Base-by-base conservation (phyloP, 164 flowering plant species). In the Euptelea pleiosperma region DNA sequence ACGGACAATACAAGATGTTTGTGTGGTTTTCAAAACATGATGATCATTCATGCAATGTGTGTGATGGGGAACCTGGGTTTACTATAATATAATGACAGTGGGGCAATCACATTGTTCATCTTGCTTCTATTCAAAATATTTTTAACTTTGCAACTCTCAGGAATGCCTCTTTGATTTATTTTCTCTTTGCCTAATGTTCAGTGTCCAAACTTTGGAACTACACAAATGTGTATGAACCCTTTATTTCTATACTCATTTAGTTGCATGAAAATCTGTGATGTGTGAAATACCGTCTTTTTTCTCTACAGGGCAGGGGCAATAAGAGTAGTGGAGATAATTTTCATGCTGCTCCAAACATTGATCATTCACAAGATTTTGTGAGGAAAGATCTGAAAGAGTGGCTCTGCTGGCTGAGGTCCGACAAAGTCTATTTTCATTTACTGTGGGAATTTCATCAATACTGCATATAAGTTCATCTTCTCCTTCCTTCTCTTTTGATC, bases 301-400 rank as follows among this genome's bases (percentile, higher is more conserved):
- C 67, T 30, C 54, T 69, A 39, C 83, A 93, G 97, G 99, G 99
- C 25, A 77, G 91, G 68, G 99, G 99, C 57, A 93, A 90, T 70
- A 93, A 88, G 64, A 90, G 99, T 61, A 93, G 95, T 68, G 99
- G 99, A 55, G 99, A 93, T 72, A 81, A 70, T 70, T 93, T 93
- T 68, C 99, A 93, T 78, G 99, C 97, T 61, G 99, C 99, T 64
- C 99, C 99, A 62, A 93, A 93, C 62, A 93, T 93, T 61, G 99
- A 93, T 66, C 99, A 93, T 68, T 93, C 99, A 35, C 99, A 93
- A 71, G 97, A 93, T 21, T 93, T 93, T 75, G 99, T 93, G 60
- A 82, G 97, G 76, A 85, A 81, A 41, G 99, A 88, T 71, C 43
- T 93, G 43, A 90, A 84, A 66, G 95, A 88, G 63, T 93, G 99